Conservation (phyloP, 805 yeast species). For the Cyberlindnera euphorbiae region DNA sequence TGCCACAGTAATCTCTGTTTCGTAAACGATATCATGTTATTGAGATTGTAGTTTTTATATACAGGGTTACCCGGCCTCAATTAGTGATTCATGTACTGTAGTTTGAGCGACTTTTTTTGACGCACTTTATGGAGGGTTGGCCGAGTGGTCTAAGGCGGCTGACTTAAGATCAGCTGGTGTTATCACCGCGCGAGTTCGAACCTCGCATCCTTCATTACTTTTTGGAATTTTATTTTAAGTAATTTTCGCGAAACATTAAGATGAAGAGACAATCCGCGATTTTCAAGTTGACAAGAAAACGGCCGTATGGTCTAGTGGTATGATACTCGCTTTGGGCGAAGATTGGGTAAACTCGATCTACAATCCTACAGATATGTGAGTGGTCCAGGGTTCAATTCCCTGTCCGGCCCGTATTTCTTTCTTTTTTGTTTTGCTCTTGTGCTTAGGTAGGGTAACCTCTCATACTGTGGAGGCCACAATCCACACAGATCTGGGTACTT, state of each 20-base stretch:
- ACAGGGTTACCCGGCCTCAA: slow-evolving; percentile 3
- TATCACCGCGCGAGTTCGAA: slow-evolving; percentile 23
- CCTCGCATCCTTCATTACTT: slow-evolving; percentile 19
- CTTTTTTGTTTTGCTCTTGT: not conserved
- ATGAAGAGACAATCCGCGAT: not conserved
- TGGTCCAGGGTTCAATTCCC: too few relatives aligned
- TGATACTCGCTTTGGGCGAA: slow-evolving; percentile 32
- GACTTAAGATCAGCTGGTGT: slow-evolving; percentile 22
- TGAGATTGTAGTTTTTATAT: too few relatives aligned
- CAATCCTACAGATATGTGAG: not conserved
- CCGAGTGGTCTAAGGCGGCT: slow-evolving; percentile 24
- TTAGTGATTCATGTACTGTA: too few relatives aligned
- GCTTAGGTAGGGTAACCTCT: too few relatives aligned
- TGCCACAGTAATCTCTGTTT: too few relatives aligned
- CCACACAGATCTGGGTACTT: too few relatives aligned
- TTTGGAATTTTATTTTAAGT: slow-evolving; percentile 1
- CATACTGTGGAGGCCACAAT: too few relatives aligned
- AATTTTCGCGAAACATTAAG: not conserved
- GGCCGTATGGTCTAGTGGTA: slow-evolving; percentile 32
- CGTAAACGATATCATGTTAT: too few relatives aligned
- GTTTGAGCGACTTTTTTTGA: not conserved
- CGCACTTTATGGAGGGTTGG: slow-evolving; percentile 17
- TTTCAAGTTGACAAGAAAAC: slow-evolving; percentile 1
- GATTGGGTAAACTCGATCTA: slow-evolving; percentile 13
- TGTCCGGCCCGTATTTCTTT: too few relatives aligned